phyloP scores from a whole-genome alignment of 129 eudicot genomes.

The Lactuca sativa region DNA sequence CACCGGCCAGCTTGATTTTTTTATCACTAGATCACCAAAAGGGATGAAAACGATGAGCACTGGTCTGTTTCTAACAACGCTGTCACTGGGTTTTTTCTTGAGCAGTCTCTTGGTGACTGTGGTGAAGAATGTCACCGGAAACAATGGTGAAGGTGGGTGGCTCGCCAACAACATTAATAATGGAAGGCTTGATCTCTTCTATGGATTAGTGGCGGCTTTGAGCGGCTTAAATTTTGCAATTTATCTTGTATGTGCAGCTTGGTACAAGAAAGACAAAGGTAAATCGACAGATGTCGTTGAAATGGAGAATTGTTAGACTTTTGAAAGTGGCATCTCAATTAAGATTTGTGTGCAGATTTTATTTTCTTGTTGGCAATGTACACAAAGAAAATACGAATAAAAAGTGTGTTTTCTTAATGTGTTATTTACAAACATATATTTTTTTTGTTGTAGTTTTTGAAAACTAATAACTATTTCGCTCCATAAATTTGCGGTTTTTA shows the following conservation, averaged over 20 bases:
- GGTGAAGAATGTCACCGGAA: slow-evolving; percentile 61
- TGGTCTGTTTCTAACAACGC: slow-evolving; percentile 85
- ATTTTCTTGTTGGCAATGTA: slow-evolving; percentile 32
- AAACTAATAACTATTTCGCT: too few relatives aligned
- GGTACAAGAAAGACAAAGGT: slow-evolving; percentile 52
- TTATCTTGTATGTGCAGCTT: slow-evolving; percentile 60
- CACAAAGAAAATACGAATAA: slow-evolving; percentile 27
- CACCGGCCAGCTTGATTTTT: slow-evolving; percentile 95
- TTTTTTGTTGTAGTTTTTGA: too few relatives aligned
- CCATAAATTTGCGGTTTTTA: too few relatives aligned
- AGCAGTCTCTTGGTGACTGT: slow-evolving; percentile 83
- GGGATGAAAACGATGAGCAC: slow-evolving; percentile 99
- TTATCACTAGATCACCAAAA: slow-evolving; percentile 89
- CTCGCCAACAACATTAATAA: slow-evolving; percentile 73
- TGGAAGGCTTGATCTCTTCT: slow-evolving; percentile 79
- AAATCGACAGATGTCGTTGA: slow-evolving; percentile 30
- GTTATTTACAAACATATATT: too few relatives aligned
- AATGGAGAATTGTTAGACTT: slow-evolving; percentile 36
- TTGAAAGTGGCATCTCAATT: slow-evolving; percentile 9
- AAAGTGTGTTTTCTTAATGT: slow-evolving; percentile 5
- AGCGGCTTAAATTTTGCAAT: slow-evolving; percentile 56
- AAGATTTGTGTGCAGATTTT: slow-evolving; percentile 22
- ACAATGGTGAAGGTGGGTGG: slow-evolving; percentile 56
- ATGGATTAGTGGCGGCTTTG: slow-evolving; percentile 53
- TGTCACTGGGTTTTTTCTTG: slow-evolving; percentile 80